A percentile compares a stretch with the other conserved stretches of the same genome.
Evolutionary conservation across 192 early-diverging fungal genomes (phyloP).

Genomic region (Gamsiella multidivaricata): DNA sequence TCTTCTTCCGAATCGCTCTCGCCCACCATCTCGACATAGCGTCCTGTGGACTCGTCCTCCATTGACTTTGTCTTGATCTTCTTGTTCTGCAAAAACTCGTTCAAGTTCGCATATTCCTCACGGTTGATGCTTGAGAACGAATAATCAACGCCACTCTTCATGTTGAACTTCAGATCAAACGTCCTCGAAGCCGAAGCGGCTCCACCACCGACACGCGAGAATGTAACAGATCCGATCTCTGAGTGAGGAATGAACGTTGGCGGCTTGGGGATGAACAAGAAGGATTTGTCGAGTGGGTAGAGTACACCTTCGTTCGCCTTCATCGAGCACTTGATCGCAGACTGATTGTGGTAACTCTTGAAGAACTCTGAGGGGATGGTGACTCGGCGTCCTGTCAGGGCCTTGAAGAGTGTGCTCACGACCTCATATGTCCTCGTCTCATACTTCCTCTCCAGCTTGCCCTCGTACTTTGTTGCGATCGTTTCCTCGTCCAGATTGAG

Average conservation of each 20-base stretch:
- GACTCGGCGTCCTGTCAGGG: conserved; percentile 81
- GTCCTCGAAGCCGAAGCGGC: conserved; percentile 75
- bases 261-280: conserved; percentile 95
- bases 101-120: conserved; percentile 88
- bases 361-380: conserved; percentile 70
- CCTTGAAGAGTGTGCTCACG: conserved; percentile 86
- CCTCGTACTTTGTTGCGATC: conserved; percentile 74
- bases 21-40: conserved; percentile 39
- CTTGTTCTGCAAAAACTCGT: conserved; percentile 84
- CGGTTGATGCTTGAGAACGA: conserved; percentile 90
- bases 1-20: conserved; percentile 49
- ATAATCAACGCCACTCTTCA: conserved; percentile 81
- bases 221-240: conserved; percentile 90
- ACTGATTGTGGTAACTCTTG: conserved; percentile 76
- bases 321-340: conserved; percentile 93
- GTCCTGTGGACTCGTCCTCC: conserved; percentile 45
- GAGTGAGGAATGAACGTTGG: conserved; percentile 85
- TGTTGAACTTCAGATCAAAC: conserved; percentile 95
- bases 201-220: conserved; percentile 78
- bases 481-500: conserved; percentile 87
- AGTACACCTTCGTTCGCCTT: conserved; percentile 97
- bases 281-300: conserved; percentile 94
- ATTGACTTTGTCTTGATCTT: conserved; percentile 79
- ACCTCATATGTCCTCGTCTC: conserved; percentile 89
- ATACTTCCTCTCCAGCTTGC: conserved; percentile 82